Percentiles rank a stretch among this genome's conserved stretches.
phyloP scores from a whole-genome alignment of 306 rosid species.

The Fragaria vesca region DNA sequence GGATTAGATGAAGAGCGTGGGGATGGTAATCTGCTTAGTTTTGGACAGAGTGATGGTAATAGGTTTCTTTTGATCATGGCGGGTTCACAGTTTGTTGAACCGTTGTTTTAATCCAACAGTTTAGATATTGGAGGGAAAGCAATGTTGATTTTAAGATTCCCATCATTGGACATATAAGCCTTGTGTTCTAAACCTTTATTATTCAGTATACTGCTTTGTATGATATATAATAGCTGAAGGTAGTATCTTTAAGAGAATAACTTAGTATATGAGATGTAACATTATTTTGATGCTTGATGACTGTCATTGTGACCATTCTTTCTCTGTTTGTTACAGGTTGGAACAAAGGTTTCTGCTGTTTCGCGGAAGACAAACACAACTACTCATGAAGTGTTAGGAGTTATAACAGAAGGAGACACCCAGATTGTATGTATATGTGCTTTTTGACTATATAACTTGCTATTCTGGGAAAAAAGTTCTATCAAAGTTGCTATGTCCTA shows the following conservation, averaged over 20 bases:
- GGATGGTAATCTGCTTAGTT: neutral
- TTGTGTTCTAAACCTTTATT: constrained; percentile 8
- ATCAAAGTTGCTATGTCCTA: neutral
- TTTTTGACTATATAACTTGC: constrained; percentile 1
- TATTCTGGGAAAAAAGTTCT: constrained; percentile 8
- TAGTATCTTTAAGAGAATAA: neutral
- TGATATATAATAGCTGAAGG: neutral
- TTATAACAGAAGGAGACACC: constrained; percentile 79
- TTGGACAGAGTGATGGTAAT: neutral
- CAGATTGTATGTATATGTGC: constrained; percentile 67
- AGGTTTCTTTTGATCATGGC: neutral
- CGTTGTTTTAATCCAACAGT: neutral
- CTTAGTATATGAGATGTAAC: neutral
- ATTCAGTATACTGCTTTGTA: neutral
- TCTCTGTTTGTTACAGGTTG: constrained; percentile 55
- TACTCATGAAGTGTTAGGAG: constrained; percentile 93
- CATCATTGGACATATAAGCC: neutral
- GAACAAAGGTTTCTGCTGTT: constrained; percentile 97
- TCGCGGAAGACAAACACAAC: constrained; percentile 95
- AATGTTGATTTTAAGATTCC: neutral
- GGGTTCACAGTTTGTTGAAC: neutral
- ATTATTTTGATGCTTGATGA: constrained; percentile 7
- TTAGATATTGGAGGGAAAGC: neutral
- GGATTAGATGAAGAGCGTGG: neutral
- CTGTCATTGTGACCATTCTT: constrained; percentile 1